Percentiles rank a stretch among this genome's conserved stretches.
These are phyloP conservation scores for Pisolithus marmoratus DNA, from an alignment of 768 basidiomycete genomes.

Conservation along the genomic window DNA sequence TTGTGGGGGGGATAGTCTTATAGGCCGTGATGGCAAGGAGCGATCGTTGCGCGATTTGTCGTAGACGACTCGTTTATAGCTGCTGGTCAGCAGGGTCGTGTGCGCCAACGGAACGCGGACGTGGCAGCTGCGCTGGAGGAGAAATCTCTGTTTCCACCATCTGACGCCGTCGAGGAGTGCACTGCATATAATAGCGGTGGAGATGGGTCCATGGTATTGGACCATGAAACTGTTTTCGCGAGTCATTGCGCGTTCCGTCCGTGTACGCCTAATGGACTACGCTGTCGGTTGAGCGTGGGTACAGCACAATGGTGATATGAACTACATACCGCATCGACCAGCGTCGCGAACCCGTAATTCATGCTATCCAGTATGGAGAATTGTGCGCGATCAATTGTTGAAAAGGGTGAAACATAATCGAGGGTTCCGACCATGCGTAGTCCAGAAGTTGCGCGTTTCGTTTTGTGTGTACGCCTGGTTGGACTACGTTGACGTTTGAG, in stretches of 20 bases:
- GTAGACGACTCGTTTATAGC: constrained; percentile 91
- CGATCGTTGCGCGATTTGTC: constrained; percentile 83
- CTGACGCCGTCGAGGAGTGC: constrained; percentile 44
- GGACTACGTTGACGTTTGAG: too few species aligned
- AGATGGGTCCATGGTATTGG: constrained; percentile 86
- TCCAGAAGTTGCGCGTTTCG: too few species aligned
- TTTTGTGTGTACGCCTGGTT: too few species aligned
- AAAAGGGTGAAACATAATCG: constrained; percentile 88
- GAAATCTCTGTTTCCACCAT: constrained; percentile 53
- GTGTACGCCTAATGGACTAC: background rate
- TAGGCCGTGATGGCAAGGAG: constrained; percentile 51
- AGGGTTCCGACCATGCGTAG: too few species aligned
- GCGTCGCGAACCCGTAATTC: constrained; percentile 75
- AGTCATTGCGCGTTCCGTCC: constrained; percentile 1
- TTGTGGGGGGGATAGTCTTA: constrained; percentile 2
- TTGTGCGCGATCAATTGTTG: constrained; percentile 79
- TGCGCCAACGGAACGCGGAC: constrained; percentile 81
- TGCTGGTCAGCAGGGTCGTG: constrained; percentile 85
- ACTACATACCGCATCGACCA: constrained; percentile 97
- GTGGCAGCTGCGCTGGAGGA: constrained; percentile 84
- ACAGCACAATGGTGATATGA: constrained; percentile 89
- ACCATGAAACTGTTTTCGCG: constrained; percentile 92
- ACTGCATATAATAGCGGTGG: constrained; percentile 83
- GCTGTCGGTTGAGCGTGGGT: background rate
- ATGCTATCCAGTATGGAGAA: constrained; percentile 64